A percentile compares a stretch with the other conserved stretches of the same genome.
Conservation (phyloP, 2,329 filamentous ascomycete genomes). For the Fusarium liriodendri region DNA sequence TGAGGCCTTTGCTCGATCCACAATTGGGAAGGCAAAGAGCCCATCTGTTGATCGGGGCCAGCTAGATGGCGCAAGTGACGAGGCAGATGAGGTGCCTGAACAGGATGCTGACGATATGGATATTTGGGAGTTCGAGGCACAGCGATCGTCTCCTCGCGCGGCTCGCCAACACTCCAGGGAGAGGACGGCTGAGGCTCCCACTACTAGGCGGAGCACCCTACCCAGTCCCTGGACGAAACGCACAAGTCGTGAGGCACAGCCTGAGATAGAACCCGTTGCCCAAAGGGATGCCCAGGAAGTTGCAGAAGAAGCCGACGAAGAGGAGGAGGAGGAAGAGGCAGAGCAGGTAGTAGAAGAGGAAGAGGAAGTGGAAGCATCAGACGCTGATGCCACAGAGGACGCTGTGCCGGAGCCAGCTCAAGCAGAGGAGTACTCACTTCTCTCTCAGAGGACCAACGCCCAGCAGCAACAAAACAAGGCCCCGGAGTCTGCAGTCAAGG, state of each 20-base stretch:
- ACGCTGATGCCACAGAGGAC: constrained; percentile 24
- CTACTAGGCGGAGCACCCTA: constrained; percentile 40
- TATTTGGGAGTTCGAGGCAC: constrained; percentile 69
- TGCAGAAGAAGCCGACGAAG: constrained; percentile 1
- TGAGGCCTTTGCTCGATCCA: constrained; percentile 38
- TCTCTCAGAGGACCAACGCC: constrained; percentile 47
- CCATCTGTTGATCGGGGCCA: constrained; percentile 13
- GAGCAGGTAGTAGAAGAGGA: constrained; percentile 7
- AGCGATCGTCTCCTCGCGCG: constrained; percentile 55
- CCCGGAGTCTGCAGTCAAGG: constrained; percentile 41
- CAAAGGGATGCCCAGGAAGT: constrained; percentile 1
- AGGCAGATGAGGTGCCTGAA: constrained; percentile 31
- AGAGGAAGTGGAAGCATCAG: constrained; percentile 7
- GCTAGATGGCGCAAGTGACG: constrained; percentile 27
- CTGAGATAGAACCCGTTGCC: neutral
- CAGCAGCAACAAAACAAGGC: constrained; percentile 24
- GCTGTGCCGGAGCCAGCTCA: constrained; percentile 34
- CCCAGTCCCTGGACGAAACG: constrained; percentile 55
- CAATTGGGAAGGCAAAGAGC: neutral
- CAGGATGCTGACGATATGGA: constrained; percentile 58
- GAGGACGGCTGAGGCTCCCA: constrained; percentile 34
- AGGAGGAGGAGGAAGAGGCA: constrained; percentile 9
- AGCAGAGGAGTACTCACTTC: constrained; percentile 58
- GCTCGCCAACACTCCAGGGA: constrained; percentile 45
- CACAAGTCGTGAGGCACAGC: constrained; percentile 35